Conservation (phyloP, 2,329 filamentous ascomycete species). For the Pseudogymnoascus sp. region DNA sequence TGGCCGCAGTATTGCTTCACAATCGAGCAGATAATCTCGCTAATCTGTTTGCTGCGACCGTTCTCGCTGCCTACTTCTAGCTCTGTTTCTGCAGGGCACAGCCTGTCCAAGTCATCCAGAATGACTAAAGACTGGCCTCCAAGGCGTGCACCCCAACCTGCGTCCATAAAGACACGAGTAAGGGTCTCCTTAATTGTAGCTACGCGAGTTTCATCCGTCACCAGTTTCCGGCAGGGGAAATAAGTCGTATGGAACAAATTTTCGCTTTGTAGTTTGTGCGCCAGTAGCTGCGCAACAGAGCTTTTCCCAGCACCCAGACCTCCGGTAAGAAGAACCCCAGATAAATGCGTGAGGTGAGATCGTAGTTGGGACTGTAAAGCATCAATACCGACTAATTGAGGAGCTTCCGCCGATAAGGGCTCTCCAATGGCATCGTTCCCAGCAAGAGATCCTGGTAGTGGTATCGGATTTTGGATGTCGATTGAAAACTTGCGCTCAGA, state of each 20-base stretch:
- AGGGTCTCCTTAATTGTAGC: slow-evolving; percentile 87
- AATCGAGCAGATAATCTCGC: slow-evolving; percentile 77
- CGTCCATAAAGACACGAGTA: slow-evolving; percentile 75
- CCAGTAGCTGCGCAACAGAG: slow-evolving; percentile 67
- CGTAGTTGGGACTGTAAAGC: slow-evolving; percentile 63
- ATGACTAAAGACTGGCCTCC: slow-evolving; percentile 80
- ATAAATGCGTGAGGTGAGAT: slow-evolving; percentile 73
- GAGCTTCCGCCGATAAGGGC: slow-evolving; percentile 44
- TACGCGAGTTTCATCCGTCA: slow-evolving; percentile 85
- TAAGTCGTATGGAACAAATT: slow-evolving; percentile 77
- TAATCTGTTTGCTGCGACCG: slow-evolving; percentile 82
- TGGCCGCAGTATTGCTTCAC: slow-evolving; percentile 76
- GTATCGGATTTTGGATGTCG: slow-evolving; percentile 68
- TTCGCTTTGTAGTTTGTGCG: slow-evolving; percentile 63
- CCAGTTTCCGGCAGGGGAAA: slow-evolving; percentile 77
- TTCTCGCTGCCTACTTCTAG: slow-evolving; percentile 92
- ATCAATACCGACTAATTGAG: slow-evolving; percentile 77
- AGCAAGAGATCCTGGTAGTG: slow-evolving; percentile 52
- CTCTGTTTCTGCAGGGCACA: slow-evolving; percentile 91
- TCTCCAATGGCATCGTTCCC: slow-evolving; percentile 44
- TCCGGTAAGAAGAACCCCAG: slow-evolving; percentile 83
- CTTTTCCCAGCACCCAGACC: slow-evolving; percentile 89
- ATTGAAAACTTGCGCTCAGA: slow-evolving; percentile 67
- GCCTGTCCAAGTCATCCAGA: slow-evolving; percentile 84
- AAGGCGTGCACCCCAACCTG: slow-evolving; percentile 82